These are phyloP conservation scores for Euphorbia pulcherrima DNA, from an alignment of 345 rosid species.

Conservation along the genomic window DNA sequence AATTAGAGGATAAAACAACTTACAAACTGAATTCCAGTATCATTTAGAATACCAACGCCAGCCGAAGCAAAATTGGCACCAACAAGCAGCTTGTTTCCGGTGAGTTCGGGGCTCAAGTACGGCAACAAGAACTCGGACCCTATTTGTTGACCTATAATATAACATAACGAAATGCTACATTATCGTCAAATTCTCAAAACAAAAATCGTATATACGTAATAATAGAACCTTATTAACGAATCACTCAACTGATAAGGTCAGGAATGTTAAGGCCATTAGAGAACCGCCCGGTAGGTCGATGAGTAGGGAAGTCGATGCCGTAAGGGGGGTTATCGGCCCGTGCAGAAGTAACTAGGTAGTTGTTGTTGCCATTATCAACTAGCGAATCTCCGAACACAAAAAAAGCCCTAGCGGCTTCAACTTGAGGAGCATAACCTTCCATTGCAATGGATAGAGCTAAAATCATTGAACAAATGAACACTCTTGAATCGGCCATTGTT, in stretches of 20 bases:
- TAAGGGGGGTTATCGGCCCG: constrained; percentile 24
- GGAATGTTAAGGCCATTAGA: constrained; percentile 25
- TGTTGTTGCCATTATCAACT: constrained; percentile 28
- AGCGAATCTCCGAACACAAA: constrained; percentile 33
- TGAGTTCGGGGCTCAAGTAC: constrained; percentile 24
- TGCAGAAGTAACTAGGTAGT: constrained; percentile 20
- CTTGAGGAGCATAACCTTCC: not conserved
- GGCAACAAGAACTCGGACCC: constrained; percentile 25
- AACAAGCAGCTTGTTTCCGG: constrained; percentile 14
- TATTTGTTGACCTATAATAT: constrained; percentile 12
- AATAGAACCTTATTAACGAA: not conserved
- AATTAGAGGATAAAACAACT: not conserved
- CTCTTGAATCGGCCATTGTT: constrained; percentile 4
- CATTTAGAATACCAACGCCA: constrained; percentile 34
- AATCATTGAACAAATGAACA: not conserved
- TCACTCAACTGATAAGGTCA: constrained; percentile 20
- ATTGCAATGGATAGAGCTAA: constrained; percentile 9
- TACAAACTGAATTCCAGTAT: constrained; percentile 33
- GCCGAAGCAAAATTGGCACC: constrained; percentile 39
- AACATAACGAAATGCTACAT: not conserved
- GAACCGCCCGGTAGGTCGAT: constrained; percentile 26
- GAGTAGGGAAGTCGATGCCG: constrained; percentile 27
- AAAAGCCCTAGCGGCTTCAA: constrained; percentile 20
- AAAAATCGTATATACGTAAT: not conserved
- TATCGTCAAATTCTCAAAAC: too few relatives aligned